A percentile compares a stretch with the other conserved stretches of the same genome.
phyloP scores from a whole-genome alignment of 2,329 filamentous ascomycete genomes.

The Aspergillus sergii region DNA sequence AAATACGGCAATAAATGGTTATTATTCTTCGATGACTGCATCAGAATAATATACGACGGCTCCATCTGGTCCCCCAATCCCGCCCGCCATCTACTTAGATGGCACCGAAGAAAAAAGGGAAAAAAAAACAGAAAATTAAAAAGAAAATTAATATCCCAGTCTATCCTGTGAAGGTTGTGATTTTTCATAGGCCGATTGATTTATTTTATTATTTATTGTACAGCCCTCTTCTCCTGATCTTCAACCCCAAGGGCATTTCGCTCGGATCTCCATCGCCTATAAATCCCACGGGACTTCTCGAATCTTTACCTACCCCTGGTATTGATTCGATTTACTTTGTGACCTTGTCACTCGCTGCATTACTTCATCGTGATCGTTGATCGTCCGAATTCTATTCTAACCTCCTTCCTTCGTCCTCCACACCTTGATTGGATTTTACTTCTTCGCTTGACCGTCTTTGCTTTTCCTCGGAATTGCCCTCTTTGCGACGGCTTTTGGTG shows the following conservation, averaged over 20 bases:
- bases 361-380: conserved; percentile 11
- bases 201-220: conserved; percentile 13
- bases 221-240: conserved; percentile 10
- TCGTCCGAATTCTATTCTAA: conserved; percentile 13
- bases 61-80: conserved; percentile 16
- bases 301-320: conserved; percentile 1
- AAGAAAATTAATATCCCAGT: conserved; percentile 13
- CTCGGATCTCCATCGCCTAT: conserved; percentile 17
- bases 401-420: conserved; percentile 6
- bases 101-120: conserved; percentile 11
- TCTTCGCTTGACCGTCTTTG: conserved; percentile 1
- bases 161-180: conserved; percentile 2
- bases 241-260: conserved; percentile 13
- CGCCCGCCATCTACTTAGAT: conserved; percentile 11
- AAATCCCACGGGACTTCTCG: conserved; percentile 15
- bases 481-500: conserved; percentile 13
- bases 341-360: background rate
- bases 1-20: conserved; percentile 6
- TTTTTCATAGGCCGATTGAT: conserved; percentile 10
- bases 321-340: background rate
- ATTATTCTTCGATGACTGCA: conserved; percentile 14
- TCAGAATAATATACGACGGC: conserved; percentile 15
- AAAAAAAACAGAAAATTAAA: conserved; percentile 18
- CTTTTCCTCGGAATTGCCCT: conserved; percentile 4
- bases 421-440: conserved; percentile 4